Evolutionary conservation across 129 eudicot genomes (phyloP), one percentile per base, ranked within the genome.

Genomic region (Heracleum sosnowskyi): DNA sequence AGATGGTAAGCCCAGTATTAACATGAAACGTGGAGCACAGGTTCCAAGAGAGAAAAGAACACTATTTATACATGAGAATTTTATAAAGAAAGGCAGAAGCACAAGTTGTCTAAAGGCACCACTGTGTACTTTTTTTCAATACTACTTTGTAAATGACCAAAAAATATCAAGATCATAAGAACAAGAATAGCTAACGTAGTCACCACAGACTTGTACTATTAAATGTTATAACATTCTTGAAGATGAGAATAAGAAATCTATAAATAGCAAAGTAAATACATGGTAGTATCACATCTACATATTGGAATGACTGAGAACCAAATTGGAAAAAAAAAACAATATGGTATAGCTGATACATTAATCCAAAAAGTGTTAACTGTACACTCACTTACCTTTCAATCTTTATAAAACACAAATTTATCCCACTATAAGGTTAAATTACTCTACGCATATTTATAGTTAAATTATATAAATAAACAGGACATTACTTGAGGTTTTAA

Each of bases 401-500:
- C 72, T 12, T 16, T 31, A 33, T 31, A 31, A 26, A 66, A 66
- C 39, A 66, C 22, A 33, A 12, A 33, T 31, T 13, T 15, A 60
- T 31, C 37, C 72, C 72, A 31, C 72, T 20, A 15, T 2, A 74
- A 26, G 31, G 33, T 28, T 28, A 8, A 17, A 35, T 44, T 13
- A 20, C 28, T 73, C 29, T 3, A 73, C 76, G 44, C 22, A 26
- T 20, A 42, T 68, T 28, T 51, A 34, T 31, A 68, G 24, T 71
- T 29, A 26, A 63, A 45, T 22, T 51, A 47, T 7, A 80, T 55
- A 77, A 28, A 34, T 24, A 42, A 44, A 78, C 29, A 72, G 28
- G 73, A 77, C 36, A 28, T 44, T 84, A 87, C 91, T 60, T 96
- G 97, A 75, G 90, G 51, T 85, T 89, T 92, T 36, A 90, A 90